phyloP scores from a whole-genome alignment of 805 yeast genomes.

The Metschnikowia continentalis region DNA sequence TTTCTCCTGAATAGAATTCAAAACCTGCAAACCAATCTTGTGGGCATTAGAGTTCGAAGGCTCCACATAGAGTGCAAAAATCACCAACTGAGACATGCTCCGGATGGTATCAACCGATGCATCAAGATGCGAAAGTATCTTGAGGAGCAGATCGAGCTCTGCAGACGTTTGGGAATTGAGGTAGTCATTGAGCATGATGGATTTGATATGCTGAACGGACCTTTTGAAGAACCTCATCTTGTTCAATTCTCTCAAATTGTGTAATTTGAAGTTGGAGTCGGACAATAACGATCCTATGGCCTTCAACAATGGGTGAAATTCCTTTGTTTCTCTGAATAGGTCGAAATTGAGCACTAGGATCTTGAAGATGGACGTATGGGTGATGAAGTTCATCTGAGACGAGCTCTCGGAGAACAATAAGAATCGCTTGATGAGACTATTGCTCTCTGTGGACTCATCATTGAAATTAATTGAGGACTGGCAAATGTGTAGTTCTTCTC shows the following conservation, averaged over 20 bases:
- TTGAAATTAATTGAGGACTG: neutral
- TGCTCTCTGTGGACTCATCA: neutral
- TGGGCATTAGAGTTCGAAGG: conserved; percentile 27
- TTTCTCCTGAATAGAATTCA: conserved; percentile 33
- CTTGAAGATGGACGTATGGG: conserved; percentile 35
- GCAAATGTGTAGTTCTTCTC: neutral
- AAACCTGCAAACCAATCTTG: conserved; percentile 30
- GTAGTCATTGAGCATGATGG: conserved; percentile 13
- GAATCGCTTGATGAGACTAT: neutral
- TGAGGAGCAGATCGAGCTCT: conserved; percentile 21
- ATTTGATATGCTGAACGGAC: conserved; percentile 48
- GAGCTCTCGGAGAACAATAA: neutral
- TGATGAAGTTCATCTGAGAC: neutral
- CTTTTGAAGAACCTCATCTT: conserved; percentile 48
- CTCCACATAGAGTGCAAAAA: conserved; percentile 47
- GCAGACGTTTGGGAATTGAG: conserved; percentile 8
- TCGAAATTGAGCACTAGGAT: conserved; percentile 51
- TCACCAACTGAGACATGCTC: conserved; percentile 42
- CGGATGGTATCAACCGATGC: conserved; percentile 53
- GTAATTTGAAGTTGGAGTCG: conserved; percentile 46
- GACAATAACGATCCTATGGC: conserved; percentile 56
- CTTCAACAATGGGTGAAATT: conserved; percentile 49
- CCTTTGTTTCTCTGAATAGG: conserved; percentile 54
- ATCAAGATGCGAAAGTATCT: conserved; percentile 30
- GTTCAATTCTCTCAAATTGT: conserved; percentile 50